phyloP scores from a whole-genome alignment of 331 rosid genomes.

The Quercus tomentella region DNA sequence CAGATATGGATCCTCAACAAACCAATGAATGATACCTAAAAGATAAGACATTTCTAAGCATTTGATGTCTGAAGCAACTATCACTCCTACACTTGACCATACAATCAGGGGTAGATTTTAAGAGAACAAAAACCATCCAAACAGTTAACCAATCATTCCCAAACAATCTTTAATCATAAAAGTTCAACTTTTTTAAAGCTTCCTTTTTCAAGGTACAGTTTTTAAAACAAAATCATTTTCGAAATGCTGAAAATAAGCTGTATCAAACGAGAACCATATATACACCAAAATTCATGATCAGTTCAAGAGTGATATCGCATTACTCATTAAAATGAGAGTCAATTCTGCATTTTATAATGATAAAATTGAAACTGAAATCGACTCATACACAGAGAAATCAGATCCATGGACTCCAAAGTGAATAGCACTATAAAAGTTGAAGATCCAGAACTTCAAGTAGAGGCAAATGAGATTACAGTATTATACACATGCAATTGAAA shows the following conservation, averaged over 20 bases:
- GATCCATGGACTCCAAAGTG: conserved; percentile 20
- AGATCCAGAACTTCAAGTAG: conserved; percentile 33
- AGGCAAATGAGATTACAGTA: background rate
- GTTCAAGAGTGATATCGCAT: background rate
- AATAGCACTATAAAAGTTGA: background rate
- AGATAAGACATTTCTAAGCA: background rate
- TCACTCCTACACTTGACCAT: background rate
- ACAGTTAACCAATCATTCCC: background rate
- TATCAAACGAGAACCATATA: background rate
- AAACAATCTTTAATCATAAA: background rate
- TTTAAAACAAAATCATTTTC: no score
- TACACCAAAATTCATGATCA: background rate
- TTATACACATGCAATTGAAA: background rate
- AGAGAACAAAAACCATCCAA: background rate
- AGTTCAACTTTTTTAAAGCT: no score
- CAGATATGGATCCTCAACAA: no score
- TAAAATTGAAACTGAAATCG: background rate
- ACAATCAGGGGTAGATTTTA: background rate
- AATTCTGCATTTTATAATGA: background rate
- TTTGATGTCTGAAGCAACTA: background rate
- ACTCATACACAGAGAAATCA: background rate
- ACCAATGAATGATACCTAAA: background rate
- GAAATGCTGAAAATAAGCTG: no score
- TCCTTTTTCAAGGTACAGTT: no score
- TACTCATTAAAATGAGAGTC: background rate